These are phyloP conservation scores for Arthrobotrys iridis DNA, from an alignment of 2,329 filamentous ascomycete species.

Conservation along the genomic window DNA sequence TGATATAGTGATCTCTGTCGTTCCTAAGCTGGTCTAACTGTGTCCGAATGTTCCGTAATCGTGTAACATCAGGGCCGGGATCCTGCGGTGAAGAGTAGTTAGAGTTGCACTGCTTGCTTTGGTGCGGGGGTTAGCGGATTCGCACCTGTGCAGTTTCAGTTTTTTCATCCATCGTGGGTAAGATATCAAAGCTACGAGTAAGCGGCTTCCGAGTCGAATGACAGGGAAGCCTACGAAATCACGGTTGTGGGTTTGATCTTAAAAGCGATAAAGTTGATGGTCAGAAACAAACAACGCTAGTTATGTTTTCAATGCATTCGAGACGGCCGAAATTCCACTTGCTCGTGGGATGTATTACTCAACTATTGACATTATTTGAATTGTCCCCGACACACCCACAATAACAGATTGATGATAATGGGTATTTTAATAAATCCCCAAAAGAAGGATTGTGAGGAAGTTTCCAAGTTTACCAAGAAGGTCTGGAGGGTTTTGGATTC, in stretches of 20 bases:
- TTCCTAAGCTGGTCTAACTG: constrained; percentile 21
- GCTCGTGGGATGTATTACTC: neutral
- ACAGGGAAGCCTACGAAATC: neutral
- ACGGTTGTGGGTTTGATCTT: neutral
- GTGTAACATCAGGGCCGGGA: neutral
- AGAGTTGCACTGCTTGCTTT: neutral
- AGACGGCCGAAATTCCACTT: neutral
- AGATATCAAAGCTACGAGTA: neutral
- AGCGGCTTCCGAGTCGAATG: neutral
- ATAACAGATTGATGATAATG: too few relatives aligned
- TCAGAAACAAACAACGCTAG: neutral
- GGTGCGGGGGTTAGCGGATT: neutral
- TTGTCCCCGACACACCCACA: too few relatives aligned
- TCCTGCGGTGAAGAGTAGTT: neutral
- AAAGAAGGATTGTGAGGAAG: too few relatives aligned
- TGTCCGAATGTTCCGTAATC: constrained; percentile 13
- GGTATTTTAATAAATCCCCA: too few relatives aligned
- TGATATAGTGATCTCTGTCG: constrained; percentile 43
- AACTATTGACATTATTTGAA: too few relatives aligned
- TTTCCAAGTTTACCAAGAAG: too few relatives aligned
- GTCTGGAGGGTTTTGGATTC: too few relatives aligned
- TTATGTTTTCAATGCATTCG: neutral
- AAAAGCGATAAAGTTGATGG: neutral
- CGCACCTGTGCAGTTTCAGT: neutral
- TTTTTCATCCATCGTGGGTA: neutral